Base-by-base conservation (phyloP, 1,284 basidiomycete species). In the Moesziomyces aphidis region DNA sequence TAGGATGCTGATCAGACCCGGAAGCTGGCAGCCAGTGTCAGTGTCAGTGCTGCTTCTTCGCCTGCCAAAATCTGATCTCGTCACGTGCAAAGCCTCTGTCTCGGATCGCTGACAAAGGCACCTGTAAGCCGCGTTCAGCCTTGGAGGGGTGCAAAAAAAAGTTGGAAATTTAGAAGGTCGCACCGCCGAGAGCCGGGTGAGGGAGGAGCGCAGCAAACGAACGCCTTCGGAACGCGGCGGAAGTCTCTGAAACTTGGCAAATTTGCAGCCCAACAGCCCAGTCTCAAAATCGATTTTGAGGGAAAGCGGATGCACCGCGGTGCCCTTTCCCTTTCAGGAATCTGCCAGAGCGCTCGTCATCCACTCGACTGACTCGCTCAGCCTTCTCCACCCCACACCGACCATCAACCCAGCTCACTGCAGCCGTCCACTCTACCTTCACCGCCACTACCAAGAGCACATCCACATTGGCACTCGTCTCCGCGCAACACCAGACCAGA, bases 201-300 rank as follows among this genome's bases (percentile, higher is more conserved):
- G 44, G 10, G 21, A n/a, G 44, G 21, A 1, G 21, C 21, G 8
- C 44, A 24, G 44, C 44, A 5, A n/a, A 22, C 7, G 21, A 11
- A 46, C 21, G 21, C 7, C 31, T 21, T 65, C 61, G 62, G 68
- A 71, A 65, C 51, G 58, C 58, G 68, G 68, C 68, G 58, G 68
- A 63, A 69, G 39, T 7, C 17, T n/a, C 9, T 19, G 17, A 42
- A 42, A n/a, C n/a, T 42, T 19, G 39, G 19, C 39, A 42, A 42
- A 42, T 42, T 42, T 42, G 39, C 39, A 19, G 17, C 5, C 13
- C 17, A 19, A 5, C 17, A 42, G 39, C 39, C 15, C 39, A 21
- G 36, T 7, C 5, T 21, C n/a, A 8, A 28, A 8, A 28, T 50
- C 24, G 50, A 17, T 42, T 42, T 42, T 15, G 17, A 42, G 17